These are phyloP conservation scores for Aegilops longissima DNA, from an alignment of 176 grass and related monocot species.

Conservation along the genomic window DNA sequence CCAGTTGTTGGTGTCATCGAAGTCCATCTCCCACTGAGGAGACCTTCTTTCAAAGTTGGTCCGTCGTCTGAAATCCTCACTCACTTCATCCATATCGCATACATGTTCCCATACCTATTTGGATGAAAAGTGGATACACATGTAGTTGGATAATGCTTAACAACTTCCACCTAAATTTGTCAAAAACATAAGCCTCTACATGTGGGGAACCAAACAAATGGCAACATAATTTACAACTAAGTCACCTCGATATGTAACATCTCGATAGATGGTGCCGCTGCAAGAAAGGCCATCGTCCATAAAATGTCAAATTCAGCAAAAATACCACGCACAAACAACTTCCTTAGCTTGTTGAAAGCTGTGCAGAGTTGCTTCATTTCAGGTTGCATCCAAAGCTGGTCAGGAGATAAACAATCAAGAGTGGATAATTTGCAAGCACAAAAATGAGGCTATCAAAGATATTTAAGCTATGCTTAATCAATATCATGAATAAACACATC, in stretches of 20 bases:
- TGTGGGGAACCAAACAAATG: not conserved
- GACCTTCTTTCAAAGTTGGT: no score
- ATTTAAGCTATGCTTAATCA: no score
- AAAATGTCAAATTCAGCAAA: constrained; percentile 12
- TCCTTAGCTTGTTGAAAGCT: constrained; percentile 5
- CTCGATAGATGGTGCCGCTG: not conserved
- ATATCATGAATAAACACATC: no score
- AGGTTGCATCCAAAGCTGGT: not conserved
- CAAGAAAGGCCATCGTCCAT: not conserved
- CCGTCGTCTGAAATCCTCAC: no score
- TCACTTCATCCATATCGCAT: no score
- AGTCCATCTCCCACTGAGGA: no score
- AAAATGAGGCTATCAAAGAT: no score
- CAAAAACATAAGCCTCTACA: not conserved
- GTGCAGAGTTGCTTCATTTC: constrained; percentile 3
- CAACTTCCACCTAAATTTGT: not conserved
- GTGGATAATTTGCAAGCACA: no score
- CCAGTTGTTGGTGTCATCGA: no score
- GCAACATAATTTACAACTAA: not conserved
- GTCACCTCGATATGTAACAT: not conserved
- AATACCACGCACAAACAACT: not conserved
- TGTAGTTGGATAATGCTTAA: not conserved
- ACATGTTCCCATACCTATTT: no score
- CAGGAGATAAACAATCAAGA: not conserved
- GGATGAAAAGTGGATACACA: no score